Evolutionary conservation across 345 rosid species (phyloP).

Genomic region (Psidium friedrichsthalianum): DNA sequence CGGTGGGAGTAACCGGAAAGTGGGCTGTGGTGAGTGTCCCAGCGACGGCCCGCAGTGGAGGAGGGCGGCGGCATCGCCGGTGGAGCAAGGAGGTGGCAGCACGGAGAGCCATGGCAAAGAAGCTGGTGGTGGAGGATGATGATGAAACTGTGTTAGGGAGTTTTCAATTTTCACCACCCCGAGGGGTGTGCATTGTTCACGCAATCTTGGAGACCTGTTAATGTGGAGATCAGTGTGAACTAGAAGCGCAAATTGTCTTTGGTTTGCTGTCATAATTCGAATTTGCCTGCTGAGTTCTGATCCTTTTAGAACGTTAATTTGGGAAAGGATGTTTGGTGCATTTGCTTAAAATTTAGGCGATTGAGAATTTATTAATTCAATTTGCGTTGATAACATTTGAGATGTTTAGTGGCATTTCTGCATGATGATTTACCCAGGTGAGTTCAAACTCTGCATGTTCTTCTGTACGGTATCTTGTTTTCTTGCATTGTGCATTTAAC

Average conservation of each 20-base stretch:
- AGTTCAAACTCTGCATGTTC: neutral
- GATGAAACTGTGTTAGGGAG: constrained; percentile 33
- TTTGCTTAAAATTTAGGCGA: neutral
- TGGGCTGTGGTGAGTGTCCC: constrained; percentile 23
- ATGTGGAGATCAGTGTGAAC: constrained; percentile 41
- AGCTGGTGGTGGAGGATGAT: constrained; percentile 48
- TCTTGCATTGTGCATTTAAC: neutral
- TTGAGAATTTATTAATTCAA: neutral
- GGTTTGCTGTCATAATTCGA: neutral
- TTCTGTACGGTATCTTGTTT: neutral
- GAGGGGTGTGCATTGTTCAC: constrained; percentile 69
- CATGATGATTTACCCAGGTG: neutral
- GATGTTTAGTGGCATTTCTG: neutral
- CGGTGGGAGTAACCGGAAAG: constrained; percentile 11
- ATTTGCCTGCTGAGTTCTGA: neutral
- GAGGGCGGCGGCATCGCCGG: constrained; percentile 17
- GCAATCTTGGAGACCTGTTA: constrained; percentile 66
- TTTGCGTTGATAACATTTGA: neutral
- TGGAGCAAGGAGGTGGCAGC: constrained; percentile 54
- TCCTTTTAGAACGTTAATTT: neutral
- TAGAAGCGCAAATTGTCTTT: neutral
- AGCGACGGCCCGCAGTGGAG: constrained; percentile 40
- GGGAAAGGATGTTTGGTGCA: neutral
- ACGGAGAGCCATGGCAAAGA: constrained; percentile 55
- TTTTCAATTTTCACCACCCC: constrained; percentile 36